Evolutionary conservation across 2,329 filamentous ascomycete species (phyloP).

Genomic region (Colletotrichum godetiae): DNA sequence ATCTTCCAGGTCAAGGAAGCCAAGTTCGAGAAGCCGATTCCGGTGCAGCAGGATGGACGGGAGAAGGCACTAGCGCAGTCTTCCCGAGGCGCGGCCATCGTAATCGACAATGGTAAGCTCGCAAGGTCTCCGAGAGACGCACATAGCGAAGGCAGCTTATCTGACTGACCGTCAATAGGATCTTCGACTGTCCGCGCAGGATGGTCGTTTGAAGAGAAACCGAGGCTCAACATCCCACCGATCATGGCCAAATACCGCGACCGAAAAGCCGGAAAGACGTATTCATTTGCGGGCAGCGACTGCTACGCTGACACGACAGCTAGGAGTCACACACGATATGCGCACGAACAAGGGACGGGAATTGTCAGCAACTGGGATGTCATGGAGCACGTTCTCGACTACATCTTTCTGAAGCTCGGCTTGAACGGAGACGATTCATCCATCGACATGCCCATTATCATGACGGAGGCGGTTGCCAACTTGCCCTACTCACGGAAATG

Average conservation of each 20-base stretch:
- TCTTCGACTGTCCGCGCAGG: constrained; percentile 91
- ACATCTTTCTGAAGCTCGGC: constrained; percentile 93
- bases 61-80: constrained; percentile 70
- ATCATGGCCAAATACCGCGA: constrained; percentile 97
- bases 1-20: constrained; percentile 73
- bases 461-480: constrained; percentile 96
- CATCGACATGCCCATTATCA: constrained; percentile 88
- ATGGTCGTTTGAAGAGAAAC: constrained; percentile 92
- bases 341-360: constrained; percentile 90
- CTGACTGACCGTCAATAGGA: constrained; percentile 61
- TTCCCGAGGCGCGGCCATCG: constrained; percentile 77
- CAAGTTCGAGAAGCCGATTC: constrained; percentile 67
- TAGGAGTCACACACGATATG: constrained; percentile 87
- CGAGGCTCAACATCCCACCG: constrained; percentile 83
- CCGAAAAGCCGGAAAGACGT: constrained; percentile 90
- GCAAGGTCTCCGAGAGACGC: background rate
- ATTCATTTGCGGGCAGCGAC: constrained; percentile 91
- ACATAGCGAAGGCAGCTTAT: constrained; percentile 7
- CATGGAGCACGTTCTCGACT: constrained; percentile 94
- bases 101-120: constrained; percentile 92
- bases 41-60: constrained; percentile 74
- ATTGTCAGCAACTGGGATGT: constrained; percentile 98
- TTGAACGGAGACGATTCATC: constrained; percentile 79
- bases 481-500: constrained; percentile 88
- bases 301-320: constrained; percentile 96